Conservation (phyloP, 345 rosid species). For the Lumnitzera racemosa region DNA sequence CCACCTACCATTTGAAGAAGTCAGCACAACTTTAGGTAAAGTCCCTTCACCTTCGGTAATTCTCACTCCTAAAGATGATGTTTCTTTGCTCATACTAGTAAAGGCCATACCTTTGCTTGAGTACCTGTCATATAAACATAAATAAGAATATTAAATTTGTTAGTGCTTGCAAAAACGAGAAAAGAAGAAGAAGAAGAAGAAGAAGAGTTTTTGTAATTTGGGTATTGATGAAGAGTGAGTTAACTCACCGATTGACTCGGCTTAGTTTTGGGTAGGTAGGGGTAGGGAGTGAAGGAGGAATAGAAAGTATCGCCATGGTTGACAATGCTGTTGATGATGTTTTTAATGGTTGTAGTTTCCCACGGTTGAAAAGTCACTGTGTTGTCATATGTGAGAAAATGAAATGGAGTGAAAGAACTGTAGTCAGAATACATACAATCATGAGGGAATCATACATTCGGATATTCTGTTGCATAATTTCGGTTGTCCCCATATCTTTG, state of each 20-base stretch:
- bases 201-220: not conserved
- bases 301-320: constrained; percentile 45
- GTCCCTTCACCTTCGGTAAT: constrained; percentile 78
- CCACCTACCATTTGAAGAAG: constrained; percentile 66
- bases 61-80: constrained; percentile 37
- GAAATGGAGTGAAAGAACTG: too few species aligned
- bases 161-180: not conserved
- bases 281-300: constrained; percentile 33
- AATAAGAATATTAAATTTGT: not conserved
- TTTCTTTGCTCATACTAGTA: constrained; percentile 25
- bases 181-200: not conserved
- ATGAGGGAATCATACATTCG: too few species aligned
- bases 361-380: too few species aligned
- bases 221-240: not conserved
- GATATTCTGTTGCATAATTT: too few species aligned
- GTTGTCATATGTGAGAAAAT: too few species aligned
- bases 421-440: too few species aligned
- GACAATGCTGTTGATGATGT: not conserved
- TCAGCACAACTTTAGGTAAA: constrained; percentile 76
- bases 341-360: too few species aligned
- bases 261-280: constrained; percentile 25
- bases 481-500: too few species aligned
- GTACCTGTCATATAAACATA: constrained; percentile 14
- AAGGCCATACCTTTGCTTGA: constrained; percentile 42
- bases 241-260: constrained; percentile 46